Base-by-base conservation (phyloP, 805 yeast species). In the Isabelozyma rhagii region DNA sequence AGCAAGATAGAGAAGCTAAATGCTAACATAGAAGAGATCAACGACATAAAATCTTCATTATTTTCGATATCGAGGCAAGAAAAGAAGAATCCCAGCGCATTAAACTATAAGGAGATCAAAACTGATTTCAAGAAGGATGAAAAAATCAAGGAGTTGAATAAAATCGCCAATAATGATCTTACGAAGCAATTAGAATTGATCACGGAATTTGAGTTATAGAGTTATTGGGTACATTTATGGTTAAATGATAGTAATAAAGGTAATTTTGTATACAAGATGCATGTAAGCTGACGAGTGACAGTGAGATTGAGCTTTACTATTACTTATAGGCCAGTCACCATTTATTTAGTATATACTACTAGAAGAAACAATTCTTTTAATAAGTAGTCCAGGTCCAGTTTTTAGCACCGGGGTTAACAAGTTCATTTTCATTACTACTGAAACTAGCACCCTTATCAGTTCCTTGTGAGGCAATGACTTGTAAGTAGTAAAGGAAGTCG, bases 151-250 rank as follows among this genome's bases (percentile, higher is more conserved):
- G 60, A 58, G 27, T 52, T 57, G 43, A 62, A 66, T 29, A 66
- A 68, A 53, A 51, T 62, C 51, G 68, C 72, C 4, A 75, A 75
- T n/a, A 57, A 60, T 39, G 82, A 78, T 46, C 53, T 80, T 34
- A 64, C 70, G 14, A 61, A 62, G 44, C 84, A 80, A 59, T 54
- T 80, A 51, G 82, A 80, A 49, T 52, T 79, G 55, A 66, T 80
- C 17, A 71, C 76, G 15, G 81, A 74, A 4, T 70, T 79, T 63
- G 74, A 60, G 28, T 58, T 74, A 29, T 66, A 31, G 36, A 31
- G 8, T 13, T 31, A 31, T 3, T 13, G 36, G 25, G 25, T 21
- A 21, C 2, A 21, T 21, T 21, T 21, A 21, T 21, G 25, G 25
- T 21, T 21, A 21, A 5, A 39, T 6, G 15, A 39, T 39, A 39